Conservation (phyloP, 305 asterid species). For the Fraxinus greggii region DNA sequence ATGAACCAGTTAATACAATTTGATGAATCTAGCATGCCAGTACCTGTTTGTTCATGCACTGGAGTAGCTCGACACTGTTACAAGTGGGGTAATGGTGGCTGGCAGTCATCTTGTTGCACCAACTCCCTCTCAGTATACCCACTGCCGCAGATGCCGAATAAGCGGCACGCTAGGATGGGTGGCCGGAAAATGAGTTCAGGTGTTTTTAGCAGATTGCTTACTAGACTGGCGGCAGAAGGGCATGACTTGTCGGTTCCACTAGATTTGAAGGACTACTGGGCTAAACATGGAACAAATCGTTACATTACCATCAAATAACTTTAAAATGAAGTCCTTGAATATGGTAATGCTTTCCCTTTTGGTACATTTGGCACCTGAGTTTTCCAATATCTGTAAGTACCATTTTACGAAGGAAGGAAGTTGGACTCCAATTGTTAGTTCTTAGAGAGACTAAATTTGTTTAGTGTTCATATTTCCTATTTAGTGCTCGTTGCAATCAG, state of each 20-base stretch:
- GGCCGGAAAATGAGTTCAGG: constrained; percentile 81
- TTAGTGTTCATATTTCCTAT: neutral
- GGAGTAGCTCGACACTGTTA: constrained; percentile 67
- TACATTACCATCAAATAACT: constrained; percentile 67
- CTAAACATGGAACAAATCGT: constrained; percentile 84
- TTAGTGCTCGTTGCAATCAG: neutral
- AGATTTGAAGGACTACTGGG: constrained; percentile 79
- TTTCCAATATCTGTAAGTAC: neutral
- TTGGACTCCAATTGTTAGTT: neutral
- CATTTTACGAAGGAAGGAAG: constrained; percentile 4
- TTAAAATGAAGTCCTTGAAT: neutral
- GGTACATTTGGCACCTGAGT: neutral
- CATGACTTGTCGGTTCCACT: constrained; percentile 55
- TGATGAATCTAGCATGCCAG: constrained; percentile 59
- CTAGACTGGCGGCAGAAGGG: constrained; percentile 51
- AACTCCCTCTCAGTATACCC: constrained; percentile 65
- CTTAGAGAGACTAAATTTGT: neutral
- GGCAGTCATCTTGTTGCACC: constrained; percentile 89
- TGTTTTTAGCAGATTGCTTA: constrained; percentile 70
- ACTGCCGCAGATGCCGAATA: constrained; percentile 67
- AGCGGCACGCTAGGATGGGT: constrained; percentile 64
- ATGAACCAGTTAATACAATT: constrained; percentile 42
- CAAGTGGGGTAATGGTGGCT: constrained; percentile 84
- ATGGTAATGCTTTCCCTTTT: neutral
- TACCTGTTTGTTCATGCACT: constrained; percentile 72